Evolutionary conservation across 2,329 filamentous ascomycete species (phyloP), one percentile per base, ranked within the genome.

Genomic region (Xylaria multiplex): DNA sequence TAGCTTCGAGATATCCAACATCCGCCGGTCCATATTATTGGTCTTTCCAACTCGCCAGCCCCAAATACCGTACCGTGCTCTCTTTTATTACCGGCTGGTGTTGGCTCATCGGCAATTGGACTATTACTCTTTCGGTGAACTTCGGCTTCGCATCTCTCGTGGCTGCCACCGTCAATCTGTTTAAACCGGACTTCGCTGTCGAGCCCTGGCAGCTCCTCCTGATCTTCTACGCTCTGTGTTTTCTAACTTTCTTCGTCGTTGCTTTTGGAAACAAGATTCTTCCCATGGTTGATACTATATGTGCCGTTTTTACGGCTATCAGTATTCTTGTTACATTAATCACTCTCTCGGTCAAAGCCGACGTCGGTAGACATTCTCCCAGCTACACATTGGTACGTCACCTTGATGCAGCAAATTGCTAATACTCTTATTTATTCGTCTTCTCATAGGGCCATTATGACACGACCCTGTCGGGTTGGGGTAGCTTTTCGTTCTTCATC

Each of bases 401-500:
- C 45, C 5, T 16, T 22, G 6, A 45, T 61, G n/a, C 42, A 22
- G 22, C 32, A 40, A 16, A 49, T 61, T 16, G 30, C 19, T 19
- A 24, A 54, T n/a, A 37, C 14, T 16, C 42, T 35, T 52, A 65
- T 9, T 52, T 40, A 65, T 8, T 52, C 32, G 24, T 62, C 14
- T 37, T 63, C 52, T 35, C 9, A 49, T 48, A 78, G n/a, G 83
- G 84, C 0, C 79, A 87, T 66, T 89, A 87, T 70, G 86, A 89
- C 67, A 81, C 80, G 1, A 80, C 79, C 4, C 77, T 88, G 13
- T 83, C 85, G 0, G 87, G 87, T 8, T 89, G 86, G 85, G 83
- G 83, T 2, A 78, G 77, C 14, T 89, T 89, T 71, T 85, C 84
- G 0, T 89, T 89, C 76, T 88, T 87, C 76, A 88, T 90, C 65